Conservation (phyloP, 2,329 filamentous ascomycete species). For the Colletotrichum sp. region DNA sequence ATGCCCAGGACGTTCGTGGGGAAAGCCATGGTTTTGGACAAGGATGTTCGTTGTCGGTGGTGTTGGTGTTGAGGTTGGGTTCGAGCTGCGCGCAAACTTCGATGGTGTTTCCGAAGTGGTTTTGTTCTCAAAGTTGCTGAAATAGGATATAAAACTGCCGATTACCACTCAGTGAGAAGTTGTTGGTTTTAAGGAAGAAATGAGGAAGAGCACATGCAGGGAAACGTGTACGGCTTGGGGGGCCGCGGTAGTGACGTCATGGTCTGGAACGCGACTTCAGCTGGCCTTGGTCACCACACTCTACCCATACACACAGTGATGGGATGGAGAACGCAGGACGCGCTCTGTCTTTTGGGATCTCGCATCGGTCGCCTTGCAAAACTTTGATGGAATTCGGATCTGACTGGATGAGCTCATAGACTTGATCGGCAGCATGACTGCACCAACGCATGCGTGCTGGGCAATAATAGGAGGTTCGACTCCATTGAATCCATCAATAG, state of each 20-base stretch:
- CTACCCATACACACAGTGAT: neutral
- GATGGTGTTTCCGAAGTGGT: neutral
- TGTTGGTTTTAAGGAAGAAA: neutral
- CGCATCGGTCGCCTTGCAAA: neutral
- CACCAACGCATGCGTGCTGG: too few species aligned
- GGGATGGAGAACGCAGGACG: conserved; percentile 9
- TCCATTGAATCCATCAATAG: too few species aligned
- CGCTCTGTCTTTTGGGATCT: neutral
- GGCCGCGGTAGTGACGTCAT: conserved; percentile 2
- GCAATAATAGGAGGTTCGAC: too few species aligned
- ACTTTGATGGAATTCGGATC: too few species aligned
- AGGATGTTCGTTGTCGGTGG: neutral
- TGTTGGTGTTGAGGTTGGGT: neutral
- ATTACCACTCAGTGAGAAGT: neutral
- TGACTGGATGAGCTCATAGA: too few species aligned
- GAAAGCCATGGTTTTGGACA: conserved; percentile 14
- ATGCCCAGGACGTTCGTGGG: conserved; percentile 15
- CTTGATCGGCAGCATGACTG: too few species aligned
- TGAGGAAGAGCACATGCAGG: neutral
- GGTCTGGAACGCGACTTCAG: neutral
- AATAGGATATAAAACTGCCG: neutral
- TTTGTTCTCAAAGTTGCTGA: neutral
- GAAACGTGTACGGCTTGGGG: neutral
- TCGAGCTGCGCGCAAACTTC: neutral
- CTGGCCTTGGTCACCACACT: neutral